Evolutionary conservation across 805 yeast genomes (phyloP).

Genomic region (Starmerella geochares): DNA sequence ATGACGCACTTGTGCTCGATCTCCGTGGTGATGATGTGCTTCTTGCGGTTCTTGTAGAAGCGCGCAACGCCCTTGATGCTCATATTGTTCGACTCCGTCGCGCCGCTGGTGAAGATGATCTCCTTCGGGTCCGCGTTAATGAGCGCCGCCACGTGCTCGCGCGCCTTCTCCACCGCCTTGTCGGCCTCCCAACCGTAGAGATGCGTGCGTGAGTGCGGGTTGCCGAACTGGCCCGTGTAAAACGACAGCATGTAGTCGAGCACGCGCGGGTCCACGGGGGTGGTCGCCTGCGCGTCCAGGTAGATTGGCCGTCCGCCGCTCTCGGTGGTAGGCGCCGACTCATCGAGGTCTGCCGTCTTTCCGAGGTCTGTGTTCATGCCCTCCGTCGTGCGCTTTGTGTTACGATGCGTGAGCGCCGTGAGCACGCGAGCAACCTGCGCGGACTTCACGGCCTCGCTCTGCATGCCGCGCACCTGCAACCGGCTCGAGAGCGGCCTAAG

Average conservation of each 20-base stretch:
- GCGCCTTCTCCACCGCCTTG: conserved; percentile 75
- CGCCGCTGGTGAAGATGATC: conserved; percentile 93
- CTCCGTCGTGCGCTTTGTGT: conserved; percentile 12
- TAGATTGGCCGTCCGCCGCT: conserved; percentile 68
- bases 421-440: conserved; percentile 15
- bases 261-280: conserved; percentile 96
- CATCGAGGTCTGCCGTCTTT: conserved; percentile 7
- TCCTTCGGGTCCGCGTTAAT: conserved; percentile 94
- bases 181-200: conserved; percentile 99
- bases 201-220: conserved; percentile 96
- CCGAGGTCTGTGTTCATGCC: conserved; percentile 11
- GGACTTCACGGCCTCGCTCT: conserved; percentile 17
- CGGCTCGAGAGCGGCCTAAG: neutral
- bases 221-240: conserved; percentile 83
- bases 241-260: conserved; percentile 37
- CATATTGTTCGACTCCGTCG: conserved; percentile 95
- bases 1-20: conserved; percentile 99
- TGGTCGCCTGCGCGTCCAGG: conserved; percentile 95
- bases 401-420: conserved; percentile 19
- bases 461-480: conserved; percentile 9
- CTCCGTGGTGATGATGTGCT: conserved; percentile 88
- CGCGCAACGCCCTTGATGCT: conserved; percentile 91
- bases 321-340: conserved; percentile 20
- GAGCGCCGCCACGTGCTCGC: conserved; percentile 69
- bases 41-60: conserved; percentile 79